Percentiles rank a stretch among this genome's conserved stretches.
phyloP scores from a whole-genome alignment of 257 asterid species.

The Nicotiana undulata region DNA sequence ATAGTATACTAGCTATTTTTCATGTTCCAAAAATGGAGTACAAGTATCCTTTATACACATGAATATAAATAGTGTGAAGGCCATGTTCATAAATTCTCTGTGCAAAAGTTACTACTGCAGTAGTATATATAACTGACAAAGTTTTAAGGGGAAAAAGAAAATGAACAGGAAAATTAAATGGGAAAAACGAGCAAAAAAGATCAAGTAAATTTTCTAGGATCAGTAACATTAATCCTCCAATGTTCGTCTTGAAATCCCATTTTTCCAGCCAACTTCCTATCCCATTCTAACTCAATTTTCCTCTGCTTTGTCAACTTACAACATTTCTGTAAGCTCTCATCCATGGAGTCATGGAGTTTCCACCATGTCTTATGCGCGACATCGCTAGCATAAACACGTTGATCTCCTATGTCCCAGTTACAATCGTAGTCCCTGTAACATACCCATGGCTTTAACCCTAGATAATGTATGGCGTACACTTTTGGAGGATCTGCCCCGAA shows the following conservation, averaged over 20 bases:
- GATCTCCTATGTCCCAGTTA: constrained; percentile 28
- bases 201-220: constrained; percentile 20
- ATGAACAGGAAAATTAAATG: background rate
- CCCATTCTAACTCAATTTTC: constrained; percentile 24
- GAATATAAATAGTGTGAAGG: background rate
- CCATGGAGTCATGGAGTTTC: constrained; percentile 35
- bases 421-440: constrained; percentile 38
- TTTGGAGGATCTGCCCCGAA: constrained; percentile 33
- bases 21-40: background rate
- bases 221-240: constrained; percentile 36
- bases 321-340: constrained; percentile 13
- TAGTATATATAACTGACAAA: background rate
- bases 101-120: background rate
- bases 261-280: constrained; percentile 19
- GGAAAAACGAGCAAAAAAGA: background rate
- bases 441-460: constrained; percentile 31
- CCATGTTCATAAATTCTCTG: background rate
- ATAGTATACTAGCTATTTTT: background rate
- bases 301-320: constrained; percentile 24
- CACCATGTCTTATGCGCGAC: constrained; percentile 40
- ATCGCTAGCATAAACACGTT: constrained; percentile 38
- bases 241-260: constrained; percentile 21
- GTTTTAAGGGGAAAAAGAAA: background rate
- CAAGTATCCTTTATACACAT: background rate
- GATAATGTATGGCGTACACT: constrained; percentile 25